phyloP scores from a whole-genome alignment of 345 rosid genomes.

The Camelina laxa region DNA sequence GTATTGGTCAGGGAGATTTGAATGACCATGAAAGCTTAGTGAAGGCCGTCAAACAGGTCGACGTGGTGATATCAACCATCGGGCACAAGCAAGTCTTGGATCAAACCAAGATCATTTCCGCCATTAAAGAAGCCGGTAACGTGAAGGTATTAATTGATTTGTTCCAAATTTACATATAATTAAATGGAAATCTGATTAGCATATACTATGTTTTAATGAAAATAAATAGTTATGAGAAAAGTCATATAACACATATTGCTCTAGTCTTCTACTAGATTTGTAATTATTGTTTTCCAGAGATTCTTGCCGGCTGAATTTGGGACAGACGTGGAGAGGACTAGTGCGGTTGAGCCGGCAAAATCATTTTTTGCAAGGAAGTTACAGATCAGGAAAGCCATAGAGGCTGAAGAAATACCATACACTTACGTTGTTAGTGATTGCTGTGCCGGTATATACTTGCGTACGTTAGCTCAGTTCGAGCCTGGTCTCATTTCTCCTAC shows the following conservation, averaged over 20 bases:
- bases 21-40: constrained; percentile 44
- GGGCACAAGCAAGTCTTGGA: constrained; percentile 20
- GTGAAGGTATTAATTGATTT: constrained; percentile 32
- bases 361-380: constrained; percentile 31
- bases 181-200: too few relatives aligned
- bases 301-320: constrained; percentile 53
- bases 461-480: constrained; percentile 33
- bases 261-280: not conserved
- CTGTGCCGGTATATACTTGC: constrained; percentile 38
- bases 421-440: constrained; percentile 39
- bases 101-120: constrained; percentile 48
- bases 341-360: constrained; percentile 41
- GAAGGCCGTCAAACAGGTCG: constrained; percentile 46
- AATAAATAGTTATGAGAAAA: too few relatives aligned
- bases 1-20: constrained; percentile 40
- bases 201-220: too few relatives aligned
- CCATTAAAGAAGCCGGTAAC: constrained; percentile 50
- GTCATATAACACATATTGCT: too few relatives aligned
- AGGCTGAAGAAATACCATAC: constrained; percentile 49
- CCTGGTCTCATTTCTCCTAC: constrained; percentile 43
- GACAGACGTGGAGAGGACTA: constrained; percentile 30
- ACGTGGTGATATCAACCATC: constrained; percentile 46
- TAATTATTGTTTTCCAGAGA: constrained; percentile 30
- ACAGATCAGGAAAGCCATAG: constrained; percentile 36
- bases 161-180: not conserved